Percentiles rank a stretch among this genome's conserved stretches.
These are phyloP conservation scores for Pseudocercospora eumusae DNA, from an alignment of 2,329 filamentous ascomycete genomes.

Conservation along the genomic window DNA sequence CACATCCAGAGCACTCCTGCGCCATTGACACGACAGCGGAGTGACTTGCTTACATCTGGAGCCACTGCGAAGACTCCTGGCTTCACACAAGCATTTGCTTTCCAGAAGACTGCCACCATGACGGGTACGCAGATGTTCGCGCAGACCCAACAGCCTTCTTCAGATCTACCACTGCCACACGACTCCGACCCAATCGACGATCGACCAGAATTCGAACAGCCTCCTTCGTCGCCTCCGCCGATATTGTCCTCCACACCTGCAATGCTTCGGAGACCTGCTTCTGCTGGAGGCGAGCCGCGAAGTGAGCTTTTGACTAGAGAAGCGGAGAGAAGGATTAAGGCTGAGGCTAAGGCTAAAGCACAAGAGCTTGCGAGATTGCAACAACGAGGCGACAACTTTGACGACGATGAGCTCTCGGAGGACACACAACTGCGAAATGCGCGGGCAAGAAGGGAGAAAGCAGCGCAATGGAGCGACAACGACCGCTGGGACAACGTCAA, in stretches of 20 bases:
- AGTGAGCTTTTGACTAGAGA: constrained; percentile 48
- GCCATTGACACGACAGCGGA: constrained; percentile 17
- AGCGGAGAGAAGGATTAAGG: constrained; percentile 42
- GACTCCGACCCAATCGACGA: constrained; percentile 49
- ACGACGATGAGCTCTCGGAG: constrained; percentile 23
- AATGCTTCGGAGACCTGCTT: constrained; percentile 34
- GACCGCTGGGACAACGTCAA: constrained; percentile 12
- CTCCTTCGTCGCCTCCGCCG: neutral
- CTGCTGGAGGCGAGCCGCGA: constrained; percentile 41
- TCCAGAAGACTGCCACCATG: constrained; percentile 35
- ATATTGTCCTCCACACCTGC: constrained; percentile 41
- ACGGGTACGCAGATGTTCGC: constrained; percentile 51
- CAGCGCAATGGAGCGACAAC: neutral
- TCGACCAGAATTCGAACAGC: constrained; percentile 38
- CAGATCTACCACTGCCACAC: constrained; percentile 42
- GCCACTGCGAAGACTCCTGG: constrained; percentile 46
- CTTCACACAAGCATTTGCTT: constrained; percentile 44
- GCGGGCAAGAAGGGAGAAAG: constrained; percentile 20
- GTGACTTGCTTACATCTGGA: constrained; percentile 47
- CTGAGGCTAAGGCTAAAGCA: constrained; percentile 10
- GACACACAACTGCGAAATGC: constrained; percentile 21
- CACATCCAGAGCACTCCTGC: constrained; percentile 44
- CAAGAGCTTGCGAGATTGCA: constrained; percentile 17
- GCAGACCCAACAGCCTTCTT: constrained; percentile 49
- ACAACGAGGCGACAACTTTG: constrained; percentile 14